Conservation (phyloP, 495 filamentous ascomycete species). For the Tetracladium setigerum region DNA sequence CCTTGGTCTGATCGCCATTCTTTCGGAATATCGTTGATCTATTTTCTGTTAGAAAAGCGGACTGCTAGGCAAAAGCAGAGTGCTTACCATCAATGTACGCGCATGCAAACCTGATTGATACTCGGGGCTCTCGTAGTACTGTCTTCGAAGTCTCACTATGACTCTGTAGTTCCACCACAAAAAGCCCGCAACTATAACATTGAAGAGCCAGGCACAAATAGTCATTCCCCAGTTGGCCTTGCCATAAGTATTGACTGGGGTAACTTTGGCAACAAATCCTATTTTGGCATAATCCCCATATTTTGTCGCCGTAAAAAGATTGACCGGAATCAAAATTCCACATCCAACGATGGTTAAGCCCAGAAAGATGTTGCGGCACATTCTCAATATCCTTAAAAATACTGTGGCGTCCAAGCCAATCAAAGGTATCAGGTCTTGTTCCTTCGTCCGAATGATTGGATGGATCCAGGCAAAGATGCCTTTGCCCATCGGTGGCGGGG, state of each 20-base stretch:
- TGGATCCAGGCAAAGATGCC: constrained; percentile 78
- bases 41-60: constrained; percentile 3
- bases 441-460: constrained; percentile 68
- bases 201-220: constrained; percentile 69
- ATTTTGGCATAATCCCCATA: constrained; percentile 42
- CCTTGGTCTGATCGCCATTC: constrained; percentile 74
- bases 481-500: constrained; percentile 84
- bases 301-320: constrained; percentile 46
- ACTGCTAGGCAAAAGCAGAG: background rate
- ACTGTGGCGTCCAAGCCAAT: constrained; percentile 86
- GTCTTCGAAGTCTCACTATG: constrained; percentile 59
- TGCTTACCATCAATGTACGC: constrained; percentile 74
- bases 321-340: constrained; percentile 75
- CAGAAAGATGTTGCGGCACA: constrained; percentile 89
- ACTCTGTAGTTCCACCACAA: constrained; percentile 86
- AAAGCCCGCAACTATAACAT: constrained; percentile 67
- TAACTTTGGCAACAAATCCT: constrained; percentile 42
- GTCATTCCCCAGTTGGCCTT: constrained; percentile 72
- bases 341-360: constrained; percentile 66
- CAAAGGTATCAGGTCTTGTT: constrained; percentile 65
- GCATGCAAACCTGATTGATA: constrained; percentile 86
- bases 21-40: constrained; percentile 81
- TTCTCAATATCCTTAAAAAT: constrained; percentile 80
- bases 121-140: constrained; percentile 80
- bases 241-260: constrained; percentile 48